A percentile compares a stretch with the other conserved stretches of the same genome.
Conservation (phyloP, 805 yeast genomes). For the Teunomyces funiuensis region DNA sequence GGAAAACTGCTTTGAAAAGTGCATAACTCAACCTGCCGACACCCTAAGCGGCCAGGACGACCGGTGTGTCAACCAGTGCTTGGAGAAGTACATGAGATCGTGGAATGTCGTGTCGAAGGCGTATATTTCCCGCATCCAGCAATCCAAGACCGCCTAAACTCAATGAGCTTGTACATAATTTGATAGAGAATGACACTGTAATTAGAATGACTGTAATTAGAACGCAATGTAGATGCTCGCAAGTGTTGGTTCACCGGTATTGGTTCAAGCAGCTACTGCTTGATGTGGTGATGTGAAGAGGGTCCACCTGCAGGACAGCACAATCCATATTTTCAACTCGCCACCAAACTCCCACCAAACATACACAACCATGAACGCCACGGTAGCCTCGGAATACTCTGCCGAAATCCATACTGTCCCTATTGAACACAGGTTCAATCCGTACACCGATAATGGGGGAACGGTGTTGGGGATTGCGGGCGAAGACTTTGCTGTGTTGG, state of each 20-base stretch:
- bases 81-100: conserved; percentile 83
- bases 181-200: neutral
- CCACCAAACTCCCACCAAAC: neutral
- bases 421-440: conserved; percentile 89
- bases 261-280: too few species aligned
- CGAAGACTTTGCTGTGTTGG: conserved; percentile 92
- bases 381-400: conserved; percentile 68
- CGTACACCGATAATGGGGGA: conserved; percentile 95
- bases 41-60: conserved; percentile 52
- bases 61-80: conserved; percentile 72
- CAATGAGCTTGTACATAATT: neutral
- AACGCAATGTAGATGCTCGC: too few species aligned
- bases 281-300: neutral
- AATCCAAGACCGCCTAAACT: conserved; percentile 16
- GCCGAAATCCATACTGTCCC: conserved; percentile 51
- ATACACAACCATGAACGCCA: conserved; percentile 26
- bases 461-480: conserved; percentile 98
- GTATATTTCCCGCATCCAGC: conserved; percentile 74
- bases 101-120: conserved; percentile 84
- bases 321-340: neutral
- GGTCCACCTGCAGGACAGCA: neutral
- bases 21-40: conserved; percentile 63
- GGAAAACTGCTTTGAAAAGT: conserved; percentile 81
- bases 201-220: neutral
- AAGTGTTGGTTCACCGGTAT: too few species aligned